Evolutionary conservation across 2,329 filamentous ascomycete genomes (phyloP).

Genomic region (Fusarium sp.): DNA sequence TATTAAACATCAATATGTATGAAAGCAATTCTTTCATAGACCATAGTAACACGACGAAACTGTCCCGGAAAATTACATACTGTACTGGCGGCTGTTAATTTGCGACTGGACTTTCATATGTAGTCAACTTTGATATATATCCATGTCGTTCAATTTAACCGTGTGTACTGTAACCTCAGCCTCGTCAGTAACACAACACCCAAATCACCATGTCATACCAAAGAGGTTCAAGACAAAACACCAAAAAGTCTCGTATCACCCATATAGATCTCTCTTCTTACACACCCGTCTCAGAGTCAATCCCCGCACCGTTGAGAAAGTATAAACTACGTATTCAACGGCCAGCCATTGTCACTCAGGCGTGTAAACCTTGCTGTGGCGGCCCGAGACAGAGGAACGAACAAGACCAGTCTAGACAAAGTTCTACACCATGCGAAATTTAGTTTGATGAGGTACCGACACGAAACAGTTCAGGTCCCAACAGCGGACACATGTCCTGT

Average conservation of each 20-base stretch:
- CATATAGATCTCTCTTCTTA: not conserved
- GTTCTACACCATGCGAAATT: not conserved
- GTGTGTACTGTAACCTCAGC: conserved; percentile 4
- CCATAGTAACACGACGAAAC: not conserved
- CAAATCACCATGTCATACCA: conserved; percentile 1
- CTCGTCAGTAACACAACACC: not conserved
- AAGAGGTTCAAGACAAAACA: not conserved
- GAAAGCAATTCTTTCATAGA: not conserved
- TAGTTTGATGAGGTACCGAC: conserved; percentile 1
- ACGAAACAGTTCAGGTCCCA: not conserved
- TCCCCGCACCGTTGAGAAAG: not conserved
- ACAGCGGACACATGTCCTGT: not conserved
- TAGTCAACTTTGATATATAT: not conserved
- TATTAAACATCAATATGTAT: not conserved
- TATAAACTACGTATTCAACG: not conserved
- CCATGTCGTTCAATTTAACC: not conserved
- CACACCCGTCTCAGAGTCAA: conserved; percentile 29
- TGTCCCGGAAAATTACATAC: not conserved
- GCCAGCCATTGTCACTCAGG: conserved; percentile 6
- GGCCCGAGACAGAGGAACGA: not conserved
- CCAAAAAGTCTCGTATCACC: conserved; percentile 18
- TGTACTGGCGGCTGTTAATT: not conserved
- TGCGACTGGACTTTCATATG: not conserved
- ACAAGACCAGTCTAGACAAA: conserved; percentile 2
- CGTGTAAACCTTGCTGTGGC: not conserved